Conservation (phyloP, 352 stramenopile species). For the Phytopythium montanum region DNA sequence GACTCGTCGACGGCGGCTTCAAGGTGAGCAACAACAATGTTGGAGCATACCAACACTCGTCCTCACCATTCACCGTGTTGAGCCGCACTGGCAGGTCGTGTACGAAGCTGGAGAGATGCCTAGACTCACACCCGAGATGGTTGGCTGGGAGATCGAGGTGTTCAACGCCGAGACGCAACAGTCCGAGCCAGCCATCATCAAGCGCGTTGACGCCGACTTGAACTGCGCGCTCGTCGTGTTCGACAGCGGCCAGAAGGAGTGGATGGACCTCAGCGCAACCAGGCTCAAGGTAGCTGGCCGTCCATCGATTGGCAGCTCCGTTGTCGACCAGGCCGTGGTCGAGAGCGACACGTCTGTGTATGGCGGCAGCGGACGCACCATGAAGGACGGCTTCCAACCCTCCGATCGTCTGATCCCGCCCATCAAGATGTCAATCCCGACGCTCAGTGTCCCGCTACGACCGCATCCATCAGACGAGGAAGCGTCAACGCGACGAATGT, state of each 20-base stretch:
- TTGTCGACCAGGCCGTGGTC: not conserved
- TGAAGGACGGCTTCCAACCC: not conserved
- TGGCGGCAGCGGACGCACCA: constrained; percentile 1
- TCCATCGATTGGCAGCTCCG: not conserved
- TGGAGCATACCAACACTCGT: no score
- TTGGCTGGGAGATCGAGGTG: constrained; percentile 45
- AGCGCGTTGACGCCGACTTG: constrained; percentile 44
- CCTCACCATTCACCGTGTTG: not conserved
- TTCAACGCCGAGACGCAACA: constrained; percentile 16
- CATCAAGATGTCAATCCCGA: constrained; percentile 1
- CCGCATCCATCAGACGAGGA: not conserved
- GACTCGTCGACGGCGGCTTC: constrained; percentile 22
- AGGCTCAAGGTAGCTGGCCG: constrained; percentile 33
- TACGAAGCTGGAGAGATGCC: constrained; percentile 37
- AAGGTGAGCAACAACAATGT: constrained; percentile 22
- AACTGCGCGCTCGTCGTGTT: constrained; percentile 56
- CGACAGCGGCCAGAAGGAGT: constrained; percentile 40
- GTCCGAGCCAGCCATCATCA: constrained; percentile 27
- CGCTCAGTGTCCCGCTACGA: constrained; percentile 1
- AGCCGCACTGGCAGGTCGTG: constrained; percentile 20
- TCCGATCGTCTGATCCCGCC: not conserved
- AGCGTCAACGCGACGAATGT: not conserved
- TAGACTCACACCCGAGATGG: constrained; percentile 27
- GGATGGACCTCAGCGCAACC: constrained; percentile 45
- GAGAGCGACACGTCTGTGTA: not conserved